Conservation (phyloP, 1,139 yeast species). For the Yamadazyma triangularis region DNA sequence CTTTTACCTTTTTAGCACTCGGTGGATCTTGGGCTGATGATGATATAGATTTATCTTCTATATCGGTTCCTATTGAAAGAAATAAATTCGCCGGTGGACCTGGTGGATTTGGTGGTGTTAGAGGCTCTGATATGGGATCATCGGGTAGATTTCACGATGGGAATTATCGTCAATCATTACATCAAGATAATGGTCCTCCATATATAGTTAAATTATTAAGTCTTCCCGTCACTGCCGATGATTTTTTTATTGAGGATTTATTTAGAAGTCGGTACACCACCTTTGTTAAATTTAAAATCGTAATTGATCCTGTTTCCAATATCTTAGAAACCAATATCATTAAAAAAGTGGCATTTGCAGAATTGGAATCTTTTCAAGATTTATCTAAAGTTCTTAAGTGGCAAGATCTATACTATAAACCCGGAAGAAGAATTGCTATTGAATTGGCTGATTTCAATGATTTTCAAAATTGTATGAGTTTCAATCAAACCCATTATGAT, state of each 20-base stretch:
- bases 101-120: constrained; percentile 76
- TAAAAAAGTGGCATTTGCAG: constrained; percentile 60
- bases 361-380: constrained; percentile 44
- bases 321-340: constrained; percentile 37
- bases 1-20: constrained; percentile 22
- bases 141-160: constrained; percentile 48
- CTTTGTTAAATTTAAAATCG: constrained; percentile 37
- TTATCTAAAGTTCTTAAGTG: constrained; percentile 42
- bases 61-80: constrained; percentile 50
- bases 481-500: constrained; percentile 32
- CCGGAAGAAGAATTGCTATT: constrained; percentile 36
- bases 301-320: constrained; percentile 38
- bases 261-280: constrained; percentile 40
- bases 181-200: constrained; percentile 44
- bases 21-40: constrained; percentile 79
- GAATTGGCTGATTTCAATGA: constrained; percentile 48
- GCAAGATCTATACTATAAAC: constrained; percentile 40
- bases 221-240: constrained; percentile 40
- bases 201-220: constrained; percentile 52
- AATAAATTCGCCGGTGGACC: constrained; percentile 20
- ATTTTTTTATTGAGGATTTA: constrained; percentile 38
- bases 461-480: constrained; percentile 40
- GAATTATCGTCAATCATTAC: constrained; percentile 8
- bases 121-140: constrained; percentile 64
- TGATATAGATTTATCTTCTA: constrained; percentile 65